phyloP scores from a whole-genome alignment of 495 filamentous ascomycete species.

The Penicillium arizonense region DNA sequence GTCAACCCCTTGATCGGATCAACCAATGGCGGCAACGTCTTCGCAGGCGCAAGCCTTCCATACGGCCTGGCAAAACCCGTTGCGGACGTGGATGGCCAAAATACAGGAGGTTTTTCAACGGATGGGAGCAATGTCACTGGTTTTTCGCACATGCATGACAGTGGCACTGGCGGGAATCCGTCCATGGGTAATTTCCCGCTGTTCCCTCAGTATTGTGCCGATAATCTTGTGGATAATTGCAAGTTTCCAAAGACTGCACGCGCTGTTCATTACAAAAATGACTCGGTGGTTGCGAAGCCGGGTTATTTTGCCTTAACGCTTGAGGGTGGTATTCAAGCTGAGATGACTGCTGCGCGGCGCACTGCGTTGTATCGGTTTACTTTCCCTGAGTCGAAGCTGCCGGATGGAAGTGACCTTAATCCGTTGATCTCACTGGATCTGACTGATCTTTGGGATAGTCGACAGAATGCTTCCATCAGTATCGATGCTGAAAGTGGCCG shows the following conservation, averaged over 20 bases:
- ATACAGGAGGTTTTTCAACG: slow-evolving; percentile 70
- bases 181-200: slow-evolving; percentile 72
- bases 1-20: slow-evolving; percentile 56
- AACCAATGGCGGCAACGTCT: slow-evolving; percentile 63
- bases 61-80: slow-evolving; percentile 76
- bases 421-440: slow-evolving; percentile 66
- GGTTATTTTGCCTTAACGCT: slow-evolving; percentile 67
- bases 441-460: slow-evolving; percentile 62
- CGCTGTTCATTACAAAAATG: slow-evolving; percentile 44
- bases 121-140: slow-evolving; percentile 61
- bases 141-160: slow-evolving; percentile 66
- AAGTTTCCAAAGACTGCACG: slow-evolving; percentile 52
- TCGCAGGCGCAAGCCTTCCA: slow-evolving; percentile 69
- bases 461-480: slow-evolving; percentile 58
- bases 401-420: slow-evolving; percentile 33
- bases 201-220: slow-evolving; percentile 64
- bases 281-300: slow-evolving; percentile 58
- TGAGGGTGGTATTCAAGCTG: slow-evolving; percentile 54
- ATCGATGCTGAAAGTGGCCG: slow-evolving; percentile 60
- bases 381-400: slow-evolving; percentile 50
- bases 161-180: slow-evolving; percentile 64
- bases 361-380: slow-evolving; percentile 69
- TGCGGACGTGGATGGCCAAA: slow-evolving; percentile 64
- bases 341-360: slow-evolving; percentile 68
- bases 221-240: slow-evolving; percentile 60